A percentile compares a stretch with the other conserved stretches of the same genome.
Evolutionary conservation across 805 yeast species (phyloP).

Genomic region (Brettanomyces sp.): DNA sequence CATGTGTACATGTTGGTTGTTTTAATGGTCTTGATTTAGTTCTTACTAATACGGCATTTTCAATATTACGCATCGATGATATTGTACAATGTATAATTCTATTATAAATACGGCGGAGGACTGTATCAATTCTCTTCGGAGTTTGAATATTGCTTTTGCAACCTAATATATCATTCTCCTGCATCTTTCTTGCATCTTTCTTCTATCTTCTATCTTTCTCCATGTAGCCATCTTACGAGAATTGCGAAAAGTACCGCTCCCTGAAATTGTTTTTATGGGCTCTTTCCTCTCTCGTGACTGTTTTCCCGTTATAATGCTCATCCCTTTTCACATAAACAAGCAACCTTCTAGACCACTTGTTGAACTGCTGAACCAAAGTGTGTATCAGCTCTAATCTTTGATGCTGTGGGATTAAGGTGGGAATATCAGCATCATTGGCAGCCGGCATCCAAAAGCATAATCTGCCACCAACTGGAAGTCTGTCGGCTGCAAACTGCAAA

Average conservation of each 20-base stretch:
- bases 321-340: slow-evolving; percentile 69
- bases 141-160: not conserved
- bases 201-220: not conserved
- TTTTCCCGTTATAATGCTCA: slow-evolving; percentile 37
- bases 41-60: not conserved
- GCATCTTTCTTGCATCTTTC: not conserved
- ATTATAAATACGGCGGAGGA: no score
- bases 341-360: slow-evolving; percentile 87
- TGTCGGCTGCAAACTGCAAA: slow-evolving; percentile 57
- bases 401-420: slow-evolving; percentile 70
- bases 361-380: slow-evolving; percentile 77
- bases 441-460: slow-evolving; percentile 97
- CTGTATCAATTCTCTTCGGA: no score
- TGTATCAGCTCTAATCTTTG: slow-evolving; percentile 58
- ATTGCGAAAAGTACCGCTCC: slow-evolving; percentile 67
- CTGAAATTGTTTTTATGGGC: slow-evolving; percentile 53
- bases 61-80: not conserved
- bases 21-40: not conserved
- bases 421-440: slow-evolving; percentile 65
- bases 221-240: slow-evolving; percentile 15
- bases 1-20: not conserved
- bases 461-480: slow-evolving; percentile 69
- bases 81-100: no score
- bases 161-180: not conserved
- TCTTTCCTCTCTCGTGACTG: slow-evolving; percentile 33